A percentile compares a stretch with the other conserved stretches of the same genome.
Conservation (phyloP, 306 rosid genomes). For the Gleditsia sinensis region DNA sequence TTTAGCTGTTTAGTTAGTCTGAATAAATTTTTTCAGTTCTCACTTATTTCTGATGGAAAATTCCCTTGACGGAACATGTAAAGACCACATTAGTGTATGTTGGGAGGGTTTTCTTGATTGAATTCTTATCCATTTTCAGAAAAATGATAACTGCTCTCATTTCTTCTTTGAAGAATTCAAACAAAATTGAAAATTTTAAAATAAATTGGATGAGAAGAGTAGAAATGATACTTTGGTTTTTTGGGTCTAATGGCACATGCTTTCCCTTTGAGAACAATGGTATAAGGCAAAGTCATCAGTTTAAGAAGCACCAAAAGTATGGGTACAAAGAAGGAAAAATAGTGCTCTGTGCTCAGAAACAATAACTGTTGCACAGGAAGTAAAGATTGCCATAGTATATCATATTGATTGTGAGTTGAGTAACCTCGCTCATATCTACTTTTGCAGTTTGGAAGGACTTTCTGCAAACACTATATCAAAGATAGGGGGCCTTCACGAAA, state of each 20-base stretch:
- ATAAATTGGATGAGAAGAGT: neutral
- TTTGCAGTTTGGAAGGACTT: conserved; percentile 76
- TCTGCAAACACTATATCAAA: conserved; percentile 60
- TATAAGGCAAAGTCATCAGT: neutral
- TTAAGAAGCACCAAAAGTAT: neutral
- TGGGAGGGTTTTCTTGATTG: neutral
- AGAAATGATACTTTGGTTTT: neutral
- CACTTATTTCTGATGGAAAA: neutral
- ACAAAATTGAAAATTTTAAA: neutral
- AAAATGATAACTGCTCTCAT: neutral
- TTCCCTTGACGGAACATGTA: neutral
- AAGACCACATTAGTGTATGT: neutral
- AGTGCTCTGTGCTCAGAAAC: neutral
- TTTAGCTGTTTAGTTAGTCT: neutral
- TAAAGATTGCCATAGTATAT: neutral
- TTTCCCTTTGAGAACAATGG: neutral
- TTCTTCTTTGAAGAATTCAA: neutral
- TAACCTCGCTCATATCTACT: neutral
- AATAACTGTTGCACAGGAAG: neutral
- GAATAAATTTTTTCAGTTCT: no score
- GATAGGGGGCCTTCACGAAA: conserved; percentile 75
- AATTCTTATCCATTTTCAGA: no score
- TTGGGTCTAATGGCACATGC: neutral
- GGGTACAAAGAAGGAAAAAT: neutral
- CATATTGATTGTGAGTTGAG: neutral